phyloP scores from a whole-genome alignment of 805 yeast genomes.

The Candida chauliodis region DNA sequence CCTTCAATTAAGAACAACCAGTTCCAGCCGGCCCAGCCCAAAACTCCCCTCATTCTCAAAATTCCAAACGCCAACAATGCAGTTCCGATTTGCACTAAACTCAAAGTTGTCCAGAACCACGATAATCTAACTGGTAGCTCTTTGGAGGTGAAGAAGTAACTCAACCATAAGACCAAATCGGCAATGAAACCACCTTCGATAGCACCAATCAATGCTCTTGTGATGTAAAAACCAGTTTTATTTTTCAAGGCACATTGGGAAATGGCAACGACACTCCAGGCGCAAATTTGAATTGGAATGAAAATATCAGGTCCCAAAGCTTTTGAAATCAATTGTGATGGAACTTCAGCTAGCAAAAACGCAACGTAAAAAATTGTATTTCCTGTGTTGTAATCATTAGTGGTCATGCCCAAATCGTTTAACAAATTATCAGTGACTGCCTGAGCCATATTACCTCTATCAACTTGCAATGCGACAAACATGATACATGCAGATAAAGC shows the following conservation, averaged over 20 bases:
- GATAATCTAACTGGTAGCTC: constrained; percentile 60
- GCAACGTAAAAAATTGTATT: constrained; percentile 50
- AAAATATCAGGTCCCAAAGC: constrained; percentile 59
- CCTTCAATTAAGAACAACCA: constrained; percentile 69
- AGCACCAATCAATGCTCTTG: constrained; percentile 52
- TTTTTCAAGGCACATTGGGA: constrained; percentile 34
- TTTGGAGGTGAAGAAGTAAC: constrained; percentile 58
- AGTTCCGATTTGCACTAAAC: constrained; percentile 19
- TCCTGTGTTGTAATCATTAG: constrained; percentile 58
- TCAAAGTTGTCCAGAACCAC: constrained; percentile 33
- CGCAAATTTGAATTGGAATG: constrained; percentile 55
- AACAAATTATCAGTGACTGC: constrained; percentile 58
- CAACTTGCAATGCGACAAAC: constrained; percentile 58
- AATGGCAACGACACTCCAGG: constrained; percentile 59
- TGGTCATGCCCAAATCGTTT: constrained; percentile 47
- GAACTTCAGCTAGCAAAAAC: constrained; percentile 57
- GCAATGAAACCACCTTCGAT: constrained; percentile 73
- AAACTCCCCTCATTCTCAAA: constrained; percentile 44
- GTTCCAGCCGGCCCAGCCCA: constrained; percentile 53
- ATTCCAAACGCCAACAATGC: constrained; percentile 49
- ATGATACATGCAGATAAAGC: constrained; percentile 56
- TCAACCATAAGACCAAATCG: constrained; percentile 59
- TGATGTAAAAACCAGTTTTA: constrained; percentile 41
- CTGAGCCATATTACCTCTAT: constrained; percentile 54
- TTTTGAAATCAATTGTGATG: constrained; percentile 63